These are phyloP conservation scores for Penicillium sp. DNA, from an alignment of 2,329 filamentous ascomycete genomes.

Conservation along the genomic window DNA sequence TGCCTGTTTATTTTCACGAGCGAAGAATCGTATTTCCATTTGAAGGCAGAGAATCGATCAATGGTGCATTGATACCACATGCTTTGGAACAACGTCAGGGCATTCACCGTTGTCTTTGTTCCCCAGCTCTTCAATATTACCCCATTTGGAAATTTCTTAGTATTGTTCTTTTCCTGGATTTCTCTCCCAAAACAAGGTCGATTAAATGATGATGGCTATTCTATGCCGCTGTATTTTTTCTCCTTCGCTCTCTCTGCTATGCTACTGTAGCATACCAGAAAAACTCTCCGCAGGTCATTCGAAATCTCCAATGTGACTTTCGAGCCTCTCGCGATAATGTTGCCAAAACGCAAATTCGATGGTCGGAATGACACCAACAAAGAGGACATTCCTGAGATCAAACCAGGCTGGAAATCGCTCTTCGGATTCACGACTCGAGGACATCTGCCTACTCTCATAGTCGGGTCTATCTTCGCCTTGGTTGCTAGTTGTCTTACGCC, in stretches of 20 bases:
- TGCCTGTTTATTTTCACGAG: not conserved
- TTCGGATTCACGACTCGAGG: slow-evolving; percentile 69
- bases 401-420: slow-evolving; percentile 54
- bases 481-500: slow-evolving; percentile 64
- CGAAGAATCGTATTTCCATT: not conserved
- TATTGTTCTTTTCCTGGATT: slow-evolving; percentile 17
- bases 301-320: not conserved
- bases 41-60: not conserved
- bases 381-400: not conserved
- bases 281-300: not conserved
- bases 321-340: not conserved
- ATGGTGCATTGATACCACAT: not conserved
- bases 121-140: slow-evolving; percentile 25
- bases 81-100: slow-evolving; percentile 24
- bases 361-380: not conserved
- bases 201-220: not conserved
- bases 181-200: not conserved
- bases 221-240: not conserved
- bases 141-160: slow-evolving; percentile 16
- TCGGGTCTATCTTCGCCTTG: slow-evolving; percentile 58
- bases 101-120: slow-evolving; percentile 17
- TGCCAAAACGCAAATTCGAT: not conserved
- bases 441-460: slow-evolving; percentile 56
- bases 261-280: not conserved
- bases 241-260: not conserved